Base-by-base conservation (phyloP, 129 eudicot species). In the Flaveria ramosissima region DNA sequence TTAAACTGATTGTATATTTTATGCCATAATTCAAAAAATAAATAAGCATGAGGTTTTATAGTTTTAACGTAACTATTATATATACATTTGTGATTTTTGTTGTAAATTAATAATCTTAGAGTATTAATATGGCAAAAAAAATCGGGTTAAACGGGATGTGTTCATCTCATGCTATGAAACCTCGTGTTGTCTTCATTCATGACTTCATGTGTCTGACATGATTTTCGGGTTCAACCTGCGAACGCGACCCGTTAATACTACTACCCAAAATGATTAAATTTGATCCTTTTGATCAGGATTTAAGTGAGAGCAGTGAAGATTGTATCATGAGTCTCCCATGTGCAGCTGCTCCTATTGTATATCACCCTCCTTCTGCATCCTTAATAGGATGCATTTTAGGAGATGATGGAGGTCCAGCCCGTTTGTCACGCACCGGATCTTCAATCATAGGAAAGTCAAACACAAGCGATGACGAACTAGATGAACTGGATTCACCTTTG, bases 401-500 rank as follows among this genome's bases (percentile, higher is more conserved):
- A 69, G 88, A 85, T 48, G 62, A 43, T 67, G 82, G 77, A 65
- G 82, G 79, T 62, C 83, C 60, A 52, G 57, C 84, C 57, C 77
- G 50, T 77, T 83, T 86, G 67, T 83, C 84, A 78, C 84, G 91
- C n/a, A 84, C 84, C 24, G 83, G 83, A n/a, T 93, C 95, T 19
- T 78, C 78, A 43, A 71, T 87, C 68, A 87, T 91, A 56, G 78
- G 72, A 20, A 93, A 89, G 79, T 93, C 97, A 45, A 85, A 89
- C 71, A 89, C 90, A n/a, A 93, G 97, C 7, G 97, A 93, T 45
- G 96, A 93, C 66, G 98, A 93, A 62, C 85, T 93, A 9, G 96
- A 90, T 11, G 90, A 88, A 77, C n/a, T 93, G 83, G 86, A 89
- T 80, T 87, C 93, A 52, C 93, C 97, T 42, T 79, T 91, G 71